Evolutionary conservation across 345 rosid genomes (phyloP).

Genomic region (Capsella bursapastoris): DNA sequence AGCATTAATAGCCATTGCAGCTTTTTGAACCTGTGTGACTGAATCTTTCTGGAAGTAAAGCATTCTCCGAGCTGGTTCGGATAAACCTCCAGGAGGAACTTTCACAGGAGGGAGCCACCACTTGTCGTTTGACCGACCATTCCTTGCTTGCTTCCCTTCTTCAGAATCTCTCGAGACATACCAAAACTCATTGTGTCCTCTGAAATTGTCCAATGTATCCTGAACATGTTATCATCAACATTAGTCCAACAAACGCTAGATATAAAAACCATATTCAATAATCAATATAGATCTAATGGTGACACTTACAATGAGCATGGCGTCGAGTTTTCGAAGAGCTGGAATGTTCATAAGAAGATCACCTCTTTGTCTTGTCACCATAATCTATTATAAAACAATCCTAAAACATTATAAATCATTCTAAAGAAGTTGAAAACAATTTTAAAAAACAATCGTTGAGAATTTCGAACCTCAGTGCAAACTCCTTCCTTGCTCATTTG

Average conservation of each 20-base stretch:
- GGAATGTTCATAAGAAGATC: conserved; percentile 91
- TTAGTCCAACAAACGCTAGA: conserved; percentile 15
- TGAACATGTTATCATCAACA: conserved; percentile 39
- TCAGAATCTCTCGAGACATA: conserved; percentile 74
- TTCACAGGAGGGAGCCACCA: conserved; percentile 96
- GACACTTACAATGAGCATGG: conserved; percentile 76
- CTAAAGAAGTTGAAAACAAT: neutral
- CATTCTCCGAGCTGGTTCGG: conserved; percentile 67
- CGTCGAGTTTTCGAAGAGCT: conserved; percentile 83
- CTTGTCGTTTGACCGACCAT: conserved; percentile 64
- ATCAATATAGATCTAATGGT: neutral
- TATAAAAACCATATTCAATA: neutral
- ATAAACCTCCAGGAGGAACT: conserved; percentile 74
- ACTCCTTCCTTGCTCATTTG: conserved; percentile 72
- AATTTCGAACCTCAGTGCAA: conserved; percentile 66
- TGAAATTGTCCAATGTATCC: conserved; percentile 76
- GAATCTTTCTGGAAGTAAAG: conserved; percentile 81
- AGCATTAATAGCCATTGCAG: conserved; percentile 97
- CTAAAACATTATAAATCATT: neutral
- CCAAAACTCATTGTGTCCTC: conserved; percentile 79
- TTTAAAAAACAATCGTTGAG: too few species aligned
- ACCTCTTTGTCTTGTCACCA: conserved; percentile 83
- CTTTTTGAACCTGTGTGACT: conserved; percentile 95
- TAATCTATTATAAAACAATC: conserved; percentile 52
- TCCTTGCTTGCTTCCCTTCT: conserved; percentile 50